phyloP scores from a whole-genome alignment of 306 rosid species.

The Inga laurina region DNA sequence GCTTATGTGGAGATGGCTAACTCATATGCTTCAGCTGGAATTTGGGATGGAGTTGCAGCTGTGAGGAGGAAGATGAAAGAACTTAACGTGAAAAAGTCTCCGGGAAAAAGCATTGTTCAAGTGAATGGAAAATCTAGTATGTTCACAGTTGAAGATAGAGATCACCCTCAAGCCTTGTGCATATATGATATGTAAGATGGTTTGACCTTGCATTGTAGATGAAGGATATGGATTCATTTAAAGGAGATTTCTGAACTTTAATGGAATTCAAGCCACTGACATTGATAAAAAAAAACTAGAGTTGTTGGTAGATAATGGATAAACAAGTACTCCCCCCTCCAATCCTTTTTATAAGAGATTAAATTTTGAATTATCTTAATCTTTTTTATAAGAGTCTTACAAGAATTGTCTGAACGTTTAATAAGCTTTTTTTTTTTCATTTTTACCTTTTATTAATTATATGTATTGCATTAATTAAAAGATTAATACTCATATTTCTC shows the following conservation, averaged over 20 bases:
- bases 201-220: constrained; percentile 43
- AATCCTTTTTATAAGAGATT: too few relatives aligned
- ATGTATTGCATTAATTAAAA: too few relatives aligned
- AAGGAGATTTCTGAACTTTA: constrained; percentile 21
- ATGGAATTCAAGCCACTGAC: constrained; percentile 12
- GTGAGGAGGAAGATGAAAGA: constrained; percentile 56
- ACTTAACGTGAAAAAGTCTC: constrained; percentile 55
- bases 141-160: constrained; percentile 64
- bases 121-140: constrained; percentile 48
- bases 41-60: constrained; percentile 68
- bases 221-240: not conserved
- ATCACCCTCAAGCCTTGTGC: constrained; percentile 50
- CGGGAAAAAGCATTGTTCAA: constrained; percentile 64
- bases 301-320: not conserved
- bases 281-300: not conserved
- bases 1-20: constrained; percentile 69
- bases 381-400: constrained; percentile 30
- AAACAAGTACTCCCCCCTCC: not conserved
- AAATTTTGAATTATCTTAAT: too few relatives aligned
- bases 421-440: too few relatives aligned
- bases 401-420: not conserved
- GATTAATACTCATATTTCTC: too few relatives aligned
- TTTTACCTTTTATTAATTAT: too few relatives aligned
- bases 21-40: constrained; percentile 63
- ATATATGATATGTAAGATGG: constrained; percentile 46